Percentiles rank a stretch among this genome's conserved stretches.
These are phyloP conservation scores for Termitomyces titanicus DNA, from an alignment of 768 basidiomycete genomes.

Conservation along the genomic window DNA sequence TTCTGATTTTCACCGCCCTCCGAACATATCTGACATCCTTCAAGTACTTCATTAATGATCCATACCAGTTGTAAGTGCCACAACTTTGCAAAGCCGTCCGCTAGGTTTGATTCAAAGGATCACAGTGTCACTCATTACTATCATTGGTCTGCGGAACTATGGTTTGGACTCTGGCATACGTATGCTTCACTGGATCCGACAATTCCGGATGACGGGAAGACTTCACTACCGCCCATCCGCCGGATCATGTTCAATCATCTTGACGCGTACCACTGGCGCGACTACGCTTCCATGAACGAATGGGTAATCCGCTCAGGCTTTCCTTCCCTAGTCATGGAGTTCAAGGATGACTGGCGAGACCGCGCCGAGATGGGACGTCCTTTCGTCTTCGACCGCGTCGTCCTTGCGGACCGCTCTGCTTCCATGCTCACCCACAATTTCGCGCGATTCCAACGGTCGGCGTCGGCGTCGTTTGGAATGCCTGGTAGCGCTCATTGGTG, in stretches of 20 bases:
- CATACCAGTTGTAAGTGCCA: slow-evolving; percentile 73
- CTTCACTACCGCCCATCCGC: slow-evolving; percentile 67
- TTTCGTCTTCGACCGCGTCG: slow-evolving; percentile 82
- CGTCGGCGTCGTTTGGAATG: slow-evolving; percentile 69
- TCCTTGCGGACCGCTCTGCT: slow-evolving; percentile 84
- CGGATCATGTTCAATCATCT: slow-evolving; percentile 76
- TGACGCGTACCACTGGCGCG: slow-evolving; percentile 80
- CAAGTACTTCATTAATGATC: slow-evolving; percentile 81
- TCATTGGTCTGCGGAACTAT: slow-evolving; percentile 90
- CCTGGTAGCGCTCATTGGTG: slow-evolving; percentile 84
- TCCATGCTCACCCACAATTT: slow-evolving; percentile 72
- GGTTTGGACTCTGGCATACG: slow-evolving; percentile 90
- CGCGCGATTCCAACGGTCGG: slow-evolving; percentile 68
- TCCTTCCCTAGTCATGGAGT: slow-evolving; percentile 79
- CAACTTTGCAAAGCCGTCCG: neutral
- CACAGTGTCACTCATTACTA: slow-evolving; percentile 86
- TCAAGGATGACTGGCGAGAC: slow-evolving; percentile 80
- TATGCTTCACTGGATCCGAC: slow-evolving; percentile 77
- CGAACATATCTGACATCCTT: slow-evolving; percentile 1
- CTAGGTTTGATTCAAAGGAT: neutral
- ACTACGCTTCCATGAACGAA: slow-evolving; percentile 90
- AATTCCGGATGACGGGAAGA: slow-evolving; percentile 64
- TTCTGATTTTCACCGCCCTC: neutral
- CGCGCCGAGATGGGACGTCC: slow-evolving; percentile 64
- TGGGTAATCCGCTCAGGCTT: slow-evolving; percentile 78